phyloP scores from a whole-genome alignment of 768 basidiomycete species.

The Boletus rufocinnamomeus region DNA sequence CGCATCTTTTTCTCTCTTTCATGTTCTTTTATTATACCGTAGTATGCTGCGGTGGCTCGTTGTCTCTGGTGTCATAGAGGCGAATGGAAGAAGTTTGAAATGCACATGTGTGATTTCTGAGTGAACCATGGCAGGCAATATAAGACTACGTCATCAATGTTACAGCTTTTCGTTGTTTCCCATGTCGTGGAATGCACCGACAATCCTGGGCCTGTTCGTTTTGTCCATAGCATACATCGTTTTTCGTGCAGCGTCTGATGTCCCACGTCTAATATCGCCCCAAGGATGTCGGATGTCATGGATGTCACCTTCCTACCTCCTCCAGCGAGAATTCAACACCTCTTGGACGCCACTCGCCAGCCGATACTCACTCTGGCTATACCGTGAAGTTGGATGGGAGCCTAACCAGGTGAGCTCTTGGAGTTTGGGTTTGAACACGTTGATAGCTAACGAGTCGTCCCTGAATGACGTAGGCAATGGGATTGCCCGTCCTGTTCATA shows the following conservation, averaged over 20 bases:
- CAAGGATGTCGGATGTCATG: slow-evolving; percentile 96
- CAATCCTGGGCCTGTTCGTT: slow-evolving; percentile 35
- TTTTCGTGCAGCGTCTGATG: slow-evolving; percentile 46
- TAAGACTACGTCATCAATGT: not conserved
- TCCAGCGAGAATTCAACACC: slow-evolving; percentile 64
- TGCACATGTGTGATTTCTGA: not conserved
- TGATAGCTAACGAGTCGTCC: slow-evolving; percentile 4
- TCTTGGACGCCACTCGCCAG: slow-evolving; percentile 70
- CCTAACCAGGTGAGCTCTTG: slow-evolving; percentile 47
- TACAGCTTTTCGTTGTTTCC: not conserved
- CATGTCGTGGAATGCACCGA: slow-evolving; percentile 17
- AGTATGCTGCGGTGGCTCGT: slow-evolving; percentile 35
- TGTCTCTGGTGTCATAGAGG: slow-evolving; percentile 35
- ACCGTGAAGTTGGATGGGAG: slow-evolving; percentile 90
- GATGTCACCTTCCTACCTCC: slow-evolving; percentile 90
- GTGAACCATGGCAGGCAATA: too few species aligned
- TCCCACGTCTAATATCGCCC: slow-evolving; percentile 62
- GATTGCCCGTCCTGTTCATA: slow-evolving; percentile 91
- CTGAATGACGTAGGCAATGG: slow-evolving; percentile 36
- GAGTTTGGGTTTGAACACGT: not conserved
- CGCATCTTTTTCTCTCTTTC: slow-evolving; percentile 32
- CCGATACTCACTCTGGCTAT: slow-evolving; percentile 86
- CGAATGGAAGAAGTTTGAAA: slow-evolving; percentile 38
- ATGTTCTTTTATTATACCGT: slow-evolving; percentile 40
- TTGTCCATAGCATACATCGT: slow-evolving; percentile 40